Evolutionary conservation across 176 grass and related monocot genomes (phyloP).

Genomic region (Elaeis guineensis): DNA sequence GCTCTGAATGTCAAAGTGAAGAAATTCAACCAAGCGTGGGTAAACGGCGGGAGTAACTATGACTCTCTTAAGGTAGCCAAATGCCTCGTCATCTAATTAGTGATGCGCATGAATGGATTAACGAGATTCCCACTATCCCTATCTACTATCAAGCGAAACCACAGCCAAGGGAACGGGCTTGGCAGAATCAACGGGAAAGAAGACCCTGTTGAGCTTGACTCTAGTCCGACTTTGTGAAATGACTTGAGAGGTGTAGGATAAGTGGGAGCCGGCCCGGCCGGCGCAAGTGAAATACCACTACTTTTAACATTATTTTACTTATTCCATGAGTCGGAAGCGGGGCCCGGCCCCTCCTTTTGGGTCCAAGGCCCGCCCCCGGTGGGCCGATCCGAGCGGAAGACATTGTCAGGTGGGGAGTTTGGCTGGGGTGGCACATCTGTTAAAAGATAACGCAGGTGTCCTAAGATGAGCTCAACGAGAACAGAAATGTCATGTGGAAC

Average conservation of each 20-base stretch:
- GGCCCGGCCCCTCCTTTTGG: conserved; percentile 15
- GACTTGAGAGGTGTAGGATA: no score
- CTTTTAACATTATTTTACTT: conserved; percentile 50
- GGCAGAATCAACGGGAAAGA: no score
- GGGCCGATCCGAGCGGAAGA: conserved; percentile 43
- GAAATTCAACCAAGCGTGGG: conserved; percentile 48
- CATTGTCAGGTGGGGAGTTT: conserved; percentile 60
- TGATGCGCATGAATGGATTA: conserved; percentile 1
- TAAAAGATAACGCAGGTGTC: conserved; percentile 39
- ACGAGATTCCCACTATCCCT: conserved; percentile 4
- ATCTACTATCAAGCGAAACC: conserved; percentile 2
- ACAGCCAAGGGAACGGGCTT: conserved; percentile 1
- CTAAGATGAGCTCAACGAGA: conserved; percentile 55
- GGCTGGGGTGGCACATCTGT: conserved; percentile 28
- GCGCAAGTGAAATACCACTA: conserved; percentile 37
- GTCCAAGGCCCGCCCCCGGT: no score
- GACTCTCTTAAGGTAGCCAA: conserved; percentile 48
- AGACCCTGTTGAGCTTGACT: no score
- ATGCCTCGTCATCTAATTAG: conserved; percentile 22
- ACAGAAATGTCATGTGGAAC: conserved; percentile 46
- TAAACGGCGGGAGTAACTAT: conserved; percentile 46
- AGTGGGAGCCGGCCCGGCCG: neutral
- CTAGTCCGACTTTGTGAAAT: no score
- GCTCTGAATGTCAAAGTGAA: conserved; percentile 52
- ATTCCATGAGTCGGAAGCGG: conserved; percentile 25